Conservation (phyloP, 192 early-diverging fungal genomes). For the Kickxella alabastrina region DNA sequence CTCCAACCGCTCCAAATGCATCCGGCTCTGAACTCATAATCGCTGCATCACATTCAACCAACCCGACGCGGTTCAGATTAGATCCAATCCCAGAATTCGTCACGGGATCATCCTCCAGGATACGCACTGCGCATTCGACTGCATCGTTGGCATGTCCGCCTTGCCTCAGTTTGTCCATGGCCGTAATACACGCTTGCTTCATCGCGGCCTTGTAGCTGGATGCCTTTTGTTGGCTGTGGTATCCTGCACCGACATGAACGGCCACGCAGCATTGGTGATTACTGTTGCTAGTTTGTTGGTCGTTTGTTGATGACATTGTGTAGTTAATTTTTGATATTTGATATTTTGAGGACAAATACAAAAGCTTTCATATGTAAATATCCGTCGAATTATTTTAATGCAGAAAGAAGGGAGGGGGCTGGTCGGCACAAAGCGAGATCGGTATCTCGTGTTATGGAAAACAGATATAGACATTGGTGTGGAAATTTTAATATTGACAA, state of each 20-base stretch:
- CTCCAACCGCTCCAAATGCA: slow-evolving; percentile 77
- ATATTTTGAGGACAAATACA: too few species aligned
- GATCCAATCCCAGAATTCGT: slow-evolving; percentile 72
- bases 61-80: slow-evolving; percentile 69
- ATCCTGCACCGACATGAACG: slow-evolving; percentile 41
- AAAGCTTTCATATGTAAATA: too few species aligned
- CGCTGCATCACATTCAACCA: slow-evolving; percentile 84
- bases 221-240: slow-evolving; percentile 18
- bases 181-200: slow-evolving; percentile 22
- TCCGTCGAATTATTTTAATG: too few species aligned
- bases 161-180: slow-evolving; percentile 12
- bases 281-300: too few species aligned
- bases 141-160: slow-evolving; percentile 16
- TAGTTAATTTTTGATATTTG: too few species aligned
- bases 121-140: slow-evolving; percentile 19
- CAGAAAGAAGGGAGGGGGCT: too few species aligned
- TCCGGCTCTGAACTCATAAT: slow-evolving; percentile 64
- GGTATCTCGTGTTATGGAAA: too few species aligned
- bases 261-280: too few species aligned
- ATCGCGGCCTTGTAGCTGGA: slow-evolving; percentile 21
- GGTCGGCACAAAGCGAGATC: too few species aligned
- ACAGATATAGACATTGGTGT: too few species aligned
- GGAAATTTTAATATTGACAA: too few species aligned
- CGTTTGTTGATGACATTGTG: too few species aligned
- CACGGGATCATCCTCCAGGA: slow-evolving; percentile 47